Conservation (phyloP, 768 basidiomycete species). For the Lenzites betulinus region DNA sequence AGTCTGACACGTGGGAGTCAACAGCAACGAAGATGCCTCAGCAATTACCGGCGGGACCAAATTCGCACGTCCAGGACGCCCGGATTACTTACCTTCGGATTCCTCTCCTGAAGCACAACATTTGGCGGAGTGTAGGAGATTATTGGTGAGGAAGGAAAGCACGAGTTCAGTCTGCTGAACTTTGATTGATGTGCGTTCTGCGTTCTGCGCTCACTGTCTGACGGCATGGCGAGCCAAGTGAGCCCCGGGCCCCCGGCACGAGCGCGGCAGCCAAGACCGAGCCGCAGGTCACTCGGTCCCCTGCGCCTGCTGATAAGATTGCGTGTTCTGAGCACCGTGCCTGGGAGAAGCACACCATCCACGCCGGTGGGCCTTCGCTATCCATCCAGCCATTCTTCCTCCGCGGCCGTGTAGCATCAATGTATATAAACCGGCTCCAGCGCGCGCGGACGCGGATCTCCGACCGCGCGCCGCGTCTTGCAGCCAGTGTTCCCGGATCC, state of each 20-base stretch:
- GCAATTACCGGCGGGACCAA: no score
- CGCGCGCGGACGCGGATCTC: not conserved
- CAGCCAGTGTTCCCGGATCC: not conserved
- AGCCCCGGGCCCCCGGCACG: not conserved
- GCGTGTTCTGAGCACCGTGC: constrained; percentile 13
- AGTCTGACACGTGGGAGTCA: not conserved
- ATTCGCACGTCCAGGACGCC: not conserved
- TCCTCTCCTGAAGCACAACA: no score
- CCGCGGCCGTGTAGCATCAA: no score
- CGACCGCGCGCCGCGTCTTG: not conserved
- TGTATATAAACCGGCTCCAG: not conserved
- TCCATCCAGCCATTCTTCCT: not conserved
- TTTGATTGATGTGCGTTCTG: no score
- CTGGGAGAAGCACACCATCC: constrained; percentile 16
- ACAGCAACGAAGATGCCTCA: not conserved
- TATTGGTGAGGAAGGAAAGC: no score
- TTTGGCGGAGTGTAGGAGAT: no score
- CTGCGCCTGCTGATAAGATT: constrained; percentile 4
- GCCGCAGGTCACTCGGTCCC: not conserved
- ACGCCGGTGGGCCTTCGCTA: not conserved
- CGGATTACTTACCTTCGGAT: not conserved
- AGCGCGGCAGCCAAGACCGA: not conserved
- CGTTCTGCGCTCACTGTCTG: no score
- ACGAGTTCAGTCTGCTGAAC: no score
- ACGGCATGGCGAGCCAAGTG: no score